Percentiles rank a stretch among this genome's conserved stretches.
These are phyloP conservation scores for Ophiocordyceps sinensis DNA, from an alignment of 2,329 filamentous ascomycete genomes.

Conservation along the genomic window DNA sequence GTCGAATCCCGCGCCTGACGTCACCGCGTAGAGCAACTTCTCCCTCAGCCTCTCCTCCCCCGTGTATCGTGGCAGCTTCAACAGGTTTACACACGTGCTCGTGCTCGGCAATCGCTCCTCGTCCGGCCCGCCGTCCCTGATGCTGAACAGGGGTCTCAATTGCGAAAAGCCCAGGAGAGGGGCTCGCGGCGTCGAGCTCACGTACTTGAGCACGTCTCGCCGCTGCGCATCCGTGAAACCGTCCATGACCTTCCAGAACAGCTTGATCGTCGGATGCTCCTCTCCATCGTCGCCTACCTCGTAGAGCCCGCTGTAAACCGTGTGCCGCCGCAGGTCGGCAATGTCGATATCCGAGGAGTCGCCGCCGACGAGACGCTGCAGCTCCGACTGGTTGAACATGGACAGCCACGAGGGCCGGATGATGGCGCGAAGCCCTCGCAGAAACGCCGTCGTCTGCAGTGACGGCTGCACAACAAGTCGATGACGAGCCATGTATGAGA, in stretches of 20 bases:
- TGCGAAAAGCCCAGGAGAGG: slow-evolving; percentile 81
- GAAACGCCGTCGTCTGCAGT: slow-evolving; percentile 73
- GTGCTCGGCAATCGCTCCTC: slow-evolving; percentile 75
- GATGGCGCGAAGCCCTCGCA: slow-evolving; percentile 72
- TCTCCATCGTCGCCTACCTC: slow-evolving; percentile 72
- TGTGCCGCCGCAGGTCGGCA: slow-evolving; percentile 71
- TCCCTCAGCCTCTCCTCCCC: slow-evolving; percentile 50
- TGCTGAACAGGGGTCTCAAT: slow-evolving; percentile 74
- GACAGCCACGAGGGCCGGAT: slow-evolving; percentile 87
- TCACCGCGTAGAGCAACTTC: slow-evolving; percentile 82
- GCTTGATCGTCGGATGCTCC: slow-evolving; percentile 71
- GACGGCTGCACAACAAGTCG: slow-evolving; percentile 68
- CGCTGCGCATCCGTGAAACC: slow-evolving; percentile 61
- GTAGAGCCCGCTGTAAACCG: slow-evolving; percentile 78
- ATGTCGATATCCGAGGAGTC: slow-evolving; percentile 78
- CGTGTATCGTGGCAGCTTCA: slow-evolving; percentile 79
- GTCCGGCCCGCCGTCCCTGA: slow-evolving; percentile 52
- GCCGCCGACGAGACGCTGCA: slow-evolving; percentile 86
- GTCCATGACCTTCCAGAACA: slow-evolving; percentile 88
- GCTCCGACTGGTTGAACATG: slow-evolving; percentile 96
- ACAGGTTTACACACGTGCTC: slow-evolving; percentile 87
- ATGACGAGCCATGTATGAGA: slow-evolving; percentile 80
- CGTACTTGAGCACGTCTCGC: slow-evolving; percentile 83
- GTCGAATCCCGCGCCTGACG: slow-evolving; percentile 86
- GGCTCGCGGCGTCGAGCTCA: slow-evolving; percentile 82